Percentiles rank a stretch among this genome's conserved stretches.
Conservation (phyloP, 177 flowering plant species). For the Tripterygium wilfordii region DNA sequence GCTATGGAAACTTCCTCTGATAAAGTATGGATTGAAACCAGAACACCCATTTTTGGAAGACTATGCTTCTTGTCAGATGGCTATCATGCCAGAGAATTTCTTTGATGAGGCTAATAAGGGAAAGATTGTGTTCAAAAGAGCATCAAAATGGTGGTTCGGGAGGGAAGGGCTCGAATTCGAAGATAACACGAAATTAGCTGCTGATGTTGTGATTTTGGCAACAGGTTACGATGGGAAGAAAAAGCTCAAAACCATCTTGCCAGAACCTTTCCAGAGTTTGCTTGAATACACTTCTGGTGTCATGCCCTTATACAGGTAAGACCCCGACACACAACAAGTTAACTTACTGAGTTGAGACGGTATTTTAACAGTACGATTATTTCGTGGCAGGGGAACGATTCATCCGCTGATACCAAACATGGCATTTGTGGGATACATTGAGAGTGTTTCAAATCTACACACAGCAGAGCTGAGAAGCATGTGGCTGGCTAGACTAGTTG, state of each 20-base stretch:
- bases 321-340: too few species aligned
- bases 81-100: slow-evolving; percentile 64
- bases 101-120: slow-evolving; percentile 66
- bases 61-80: slow-evolving; percentile 84
- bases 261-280: slow-evolving; percentile 46
- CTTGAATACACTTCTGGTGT: slow-evolving; percentile 32
- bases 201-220: slow-evolving; percentile 67
- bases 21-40: slow-evolving; percentile 63
- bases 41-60: slow-evolving; percentile 79
- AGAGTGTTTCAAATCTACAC: slow-evolving; percentile 73
- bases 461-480: slow-evolving; percentile 74
- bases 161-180: slow-evolving; percentile 54
- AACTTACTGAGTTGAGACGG: too few species aligned
- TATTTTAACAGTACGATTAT: too few species aligned
- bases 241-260: slow-evolving; percentile 52
- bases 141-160: slow-evolving; percentile 66
- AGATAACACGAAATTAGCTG: slow-evolving; percentile 47
- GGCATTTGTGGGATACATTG: slow-evolving; percentile 86
- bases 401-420: slow-evolving; percentile 89
- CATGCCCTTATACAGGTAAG: slow-evolving; percentile 87
- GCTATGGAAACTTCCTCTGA: slow-evolving; percentile 63
- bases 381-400: slow-evolving; percentile 59
- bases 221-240: slow-evolving; percentile 70
- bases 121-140: slow-evolving; percentile 42
- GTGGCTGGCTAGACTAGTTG: slow-evolving; percentile 68